Percentiles rank a stretch among this genome's conserved stretches.
Conservation (phyloP, 208 protist species). For the Trichomonas vaginalis region DNA sequence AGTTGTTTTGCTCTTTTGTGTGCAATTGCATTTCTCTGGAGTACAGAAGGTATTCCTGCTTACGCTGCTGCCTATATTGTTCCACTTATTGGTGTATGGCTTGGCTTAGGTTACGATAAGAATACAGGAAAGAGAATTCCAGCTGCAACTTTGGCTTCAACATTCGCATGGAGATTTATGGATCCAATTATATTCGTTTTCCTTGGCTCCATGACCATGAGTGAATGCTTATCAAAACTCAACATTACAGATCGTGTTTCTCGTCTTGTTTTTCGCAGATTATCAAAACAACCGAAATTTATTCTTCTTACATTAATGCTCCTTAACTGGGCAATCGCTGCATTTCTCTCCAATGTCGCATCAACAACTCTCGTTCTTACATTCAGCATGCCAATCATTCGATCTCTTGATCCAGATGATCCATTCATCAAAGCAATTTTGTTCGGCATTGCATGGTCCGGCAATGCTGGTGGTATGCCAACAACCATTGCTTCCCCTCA, state of each 20-base stretch:
- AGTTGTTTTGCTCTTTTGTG: not conserved
- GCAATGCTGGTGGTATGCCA: not conserved
- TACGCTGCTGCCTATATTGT: not conserved
- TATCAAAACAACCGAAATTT: not conserved
- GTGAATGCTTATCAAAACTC: not conserved
- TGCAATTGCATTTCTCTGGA: not conserved
- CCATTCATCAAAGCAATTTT: not conserved
- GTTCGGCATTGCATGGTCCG: not conserved
- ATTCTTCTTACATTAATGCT: not conserved
- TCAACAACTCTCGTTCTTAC: not conserved
- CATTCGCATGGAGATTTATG: not conserved
- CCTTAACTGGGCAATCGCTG: not conserved
- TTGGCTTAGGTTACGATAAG: not conserved
- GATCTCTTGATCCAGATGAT: not conserved
- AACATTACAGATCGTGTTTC: constrained; percentile 1
- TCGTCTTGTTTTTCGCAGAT: not conserved
- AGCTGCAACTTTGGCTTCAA: not conserved
- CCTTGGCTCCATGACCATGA: not conserved
- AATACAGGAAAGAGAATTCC: not conserved
- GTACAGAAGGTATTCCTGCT: not conserved
- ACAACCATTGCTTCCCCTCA: not conserved
- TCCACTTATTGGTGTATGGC: not conserved
- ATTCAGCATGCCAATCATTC: not conserved
- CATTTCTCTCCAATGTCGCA: not conserved
- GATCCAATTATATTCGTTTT: constrained; percentile 13